Evolutionary conservation across 306 rosid genomes (phyloP), one percentile per base, ranked within the genome.

Genomic region (Trifolium subterraneum): DNA sequence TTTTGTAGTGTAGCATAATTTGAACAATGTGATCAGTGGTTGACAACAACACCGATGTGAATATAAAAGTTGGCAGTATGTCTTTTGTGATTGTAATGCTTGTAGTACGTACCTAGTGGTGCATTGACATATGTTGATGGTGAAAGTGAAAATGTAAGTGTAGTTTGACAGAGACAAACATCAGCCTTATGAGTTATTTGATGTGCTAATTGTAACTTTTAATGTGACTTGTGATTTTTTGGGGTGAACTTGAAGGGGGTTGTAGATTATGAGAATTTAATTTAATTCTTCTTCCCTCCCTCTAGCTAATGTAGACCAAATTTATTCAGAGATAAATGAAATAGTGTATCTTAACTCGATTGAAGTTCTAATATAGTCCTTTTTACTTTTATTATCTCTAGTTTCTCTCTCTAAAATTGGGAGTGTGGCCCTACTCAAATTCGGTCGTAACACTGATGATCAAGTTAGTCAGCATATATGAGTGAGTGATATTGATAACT

Each of bases 201-300:
- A 58, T 58, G 36, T 25, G 64, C 18, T 25, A 58, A 58, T 6
- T 58, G 64, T 58, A 56, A 27, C 35, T 5, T 56, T 36, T 25
- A 25, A 10, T 11, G 35, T 12, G 7, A 23, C 63, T 23, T 23
- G 63, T 56, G 63, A 7, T 23, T 12, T 20, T 56, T 56, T 23
- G 35, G 4, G 64, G 16, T 25, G 52, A 47, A 45, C 16, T 45
- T 4, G 29, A 54, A 58, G 11, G 19, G n/a, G 19, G 12, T 13
- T 27, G 9, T 0, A 8, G 10, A 7, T 58, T 12, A 25, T 25
- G 36, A 25, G 64, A 25, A 23, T 58, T 58, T 58, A 25, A 23
- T 58, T 58, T 58, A 56, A 23, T 56, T 58, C 10, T 25, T 58
- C 38, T 58, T 25, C 64, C 64, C 38, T 23, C 47, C 67, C 31